Evolutionary conservation across 2,329 filamentous ascomycete species (phyloP), one percentile per base, ranked within the genome.

Genomic region (Nemania abortiva): DNA sequence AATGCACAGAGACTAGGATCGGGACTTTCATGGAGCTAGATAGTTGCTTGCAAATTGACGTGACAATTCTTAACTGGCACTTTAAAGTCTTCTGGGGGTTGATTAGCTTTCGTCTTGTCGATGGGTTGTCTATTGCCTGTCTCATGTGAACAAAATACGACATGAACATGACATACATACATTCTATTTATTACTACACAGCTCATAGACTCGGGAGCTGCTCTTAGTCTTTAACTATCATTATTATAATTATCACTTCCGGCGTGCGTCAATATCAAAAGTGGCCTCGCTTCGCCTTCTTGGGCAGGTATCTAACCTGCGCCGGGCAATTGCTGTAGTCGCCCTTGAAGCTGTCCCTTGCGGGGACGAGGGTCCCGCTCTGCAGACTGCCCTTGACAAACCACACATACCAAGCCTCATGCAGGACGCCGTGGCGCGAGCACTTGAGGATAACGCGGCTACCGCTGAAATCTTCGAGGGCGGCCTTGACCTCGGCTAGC

Each of bases 331-430:
- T 83, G 5, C 81, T 79, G 5, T 78, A 77, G 24, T 82, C 79
- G 24, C 79, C 81, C 60, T 81, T 78, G 42, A 78, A 77, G 34
- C 76, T 81, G 54, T 80, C 79, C 71, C 74, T 72, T 2, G 82
- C 82, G 0, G 85, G 82, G 18, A 86, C 80, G 69, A 86, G 86
- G 64, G 81, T 76, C 53, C 85, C 85, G 50, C 80, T 82, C 77
- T 87, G 85, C 69, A 87, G 71, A 72, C 82, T 86, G 3, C 86
- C 86, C 74, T 82, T 79, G 9, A 88, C 82, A 68, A 86, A 84
- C 74, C 85, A 87, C 53, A 83, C 82, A 71, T 87, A 88, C 85
- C 85, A 87, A 18, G 83, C 83, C 78, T 87, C 83, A 68, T 86
- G 81, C 15, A 87, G 75, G n/a, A 81, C 78, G 24, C 83, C 80